Base-by-base conservation (phyloP, 2,329 filamentous ascomycete species). In the Ophiobolus disseminans region DNA sequence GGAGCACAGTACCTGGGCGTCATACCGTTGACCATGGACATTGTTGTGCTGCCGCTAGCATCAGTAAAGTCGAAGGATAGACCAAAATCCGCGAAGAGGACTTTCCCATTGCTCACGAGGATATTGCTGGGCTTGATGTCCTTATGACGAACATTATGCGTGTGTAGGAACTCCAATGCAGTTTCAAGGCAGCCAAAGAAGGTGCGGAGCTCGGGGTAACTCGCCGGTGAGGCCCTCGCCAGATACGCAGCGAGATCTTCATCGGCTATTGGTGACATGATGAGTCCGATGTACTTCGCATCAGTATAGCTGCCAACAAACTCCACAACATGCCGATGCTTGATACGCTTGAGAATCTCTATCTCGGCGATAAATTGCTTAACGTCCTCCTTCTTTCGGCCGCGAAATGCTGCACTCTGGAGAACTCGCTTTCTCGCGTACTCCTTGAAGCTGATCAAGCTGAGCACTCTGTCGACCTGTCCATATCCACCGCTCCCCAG, bases 81-180 rank as follows among this genome's bases (percentile, higher is more conserved):
- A 8, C 68, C 62, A 48, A 72, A 72, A 42, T 70, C 66, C 6
- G 63, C 56, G 25, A 68, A 48, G 3, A 66, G 40, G 19, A 67
- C 42, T 3, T 51, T 52, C 3, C 50, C 49, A 11, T 43, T 20
- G 32, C 61, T 38, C 20, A 69, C 53, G 7, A 70, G 56, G 23
- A 71, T 69, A 28, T 70, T 72, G 7, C 32, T 26, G 11, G 68
- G 66, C 40, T 69, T 70, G 37, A 71, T 66, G 40, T 69, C 66
- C 44, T 63, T 68, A 39, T 72, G 63, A 19, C 63, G 53, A 17
- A 68, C 52, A 3, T 55, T 53, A 22, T 56, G 45, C 4, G 69
- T 2, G n/a, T 32, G 30, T 14, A 14, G n/a, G n/a, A 14, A 14
- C 16, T 32, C 30, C 7, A 32, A 14, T 50, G 22, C 59, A 60